These are phyloP conservation scores for Macaranga tanarius DNA, from an alignment of 441 rosid species.

Conservation along the genomic window DNA sequence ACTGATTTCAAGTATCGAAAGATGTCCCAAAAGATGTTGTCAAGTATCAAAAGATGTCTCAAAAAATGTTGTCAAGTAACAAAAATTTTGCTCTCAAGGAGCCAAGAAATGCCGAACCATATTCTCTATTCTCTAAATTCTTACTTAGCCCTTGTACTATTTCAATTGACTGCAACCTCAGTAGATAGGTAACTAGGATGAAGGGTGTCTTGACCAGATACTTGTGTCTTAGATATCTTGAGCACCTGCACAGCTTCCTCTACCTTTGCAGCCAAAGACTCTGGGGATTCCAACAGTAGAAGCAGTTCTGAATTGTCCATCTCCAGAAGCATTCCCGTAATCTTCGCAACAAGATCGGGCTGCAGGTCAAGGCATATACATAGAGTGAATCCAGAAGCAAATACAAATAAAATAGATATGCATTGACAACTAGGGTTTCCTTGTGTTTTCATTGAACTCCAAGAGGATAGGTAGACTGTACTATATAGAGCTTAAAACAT, in stretches of 20 bases:
- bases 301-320: conserved; percentile 83
- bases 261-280: conserved; percentile 64
- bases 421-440: neutral
- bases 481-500: neutral
- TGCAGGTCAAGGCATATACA: conserved; percentile 26
- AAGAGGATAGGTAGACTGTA: neutral
- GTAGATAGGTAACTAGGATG: conserved; percentile 49
- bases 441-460: neutral
- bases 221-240: conserved; percentile 43
- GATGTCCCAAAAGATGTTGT: no score
- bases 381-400: neutral
- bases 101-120: no score
- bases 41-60: no score
- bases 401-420: neutral
- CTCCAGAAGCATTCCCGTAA: conserved; percentile 90
- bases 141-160: no score
- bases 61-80: no score
- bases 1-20: no score
- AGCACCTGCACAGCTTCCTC: conserved; percentile 77
- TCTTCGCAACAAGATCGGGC: conserved; percentile 55
- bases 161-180: conserved; percentile 59
- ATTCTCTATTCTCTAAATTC: no score
- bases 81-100: no score
- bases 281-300: conserved; percentile 74
- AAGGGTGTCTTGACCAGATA: conserved; percentile 42